Base-by-base conservation (phyloP, 371 early-diverging fungal species). In the Circinella minor region DNA sequence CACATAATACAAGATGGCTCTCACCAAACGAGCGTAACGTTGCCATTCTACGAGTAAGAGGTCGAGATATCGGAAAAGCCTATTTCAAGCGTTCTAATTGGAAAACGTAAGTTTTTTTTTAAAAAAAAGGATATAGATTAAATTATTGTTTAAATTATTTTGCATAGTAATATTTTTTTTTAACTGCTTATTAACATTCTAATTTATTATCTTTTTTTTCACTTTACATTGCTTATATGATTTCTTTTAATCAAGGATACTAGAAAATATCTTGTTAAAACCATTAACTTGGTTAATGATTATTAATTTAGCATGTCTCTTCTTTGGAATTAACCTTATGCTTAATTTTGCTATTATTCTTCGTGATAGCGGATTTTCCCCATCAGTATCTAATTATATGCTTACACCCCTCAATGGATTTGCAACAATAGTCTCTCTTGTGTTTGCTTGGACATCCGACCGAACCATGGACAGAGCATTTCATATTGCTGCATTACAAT, bases 1-100 rank as follows among this genome's bases (percentile, higher is more conserved):
- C 51, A 2, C 91, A 92, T 67, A 51, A 85, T 77, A 66, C 77
- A 11, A 69, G 71, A 11, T 90, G 85, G 71, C 74, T 93, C 47
- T 76, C 73, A 18, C 73, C 72, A 15, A 81, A 81, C 61, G 84
- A 89, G 71, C 78, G 85, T 27, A 79, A 77, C 4, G 59, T 89
- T 27, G 87, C 89, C 3, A 73, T 78, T 4, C 36, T 67, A 15
- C 82, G 92, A 61, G 78, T 91, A 13, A 69, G 79, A 55, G 77
- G 77, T 38, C 81, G 80, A 63, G 83, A 81, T 9, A 6, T 43
- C 55, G 71, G 62, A 47, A 68, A 67, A 18, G 62, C 67, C 4
- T 39, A 18, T 17, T 57, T n/a, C 0, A 9, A 7, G 11, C 10
- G 6, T 34, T 57, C 27, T n/a, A 57, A 57, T 34, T 57, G 11